Evolutionary conservation across 2,329 filamentous ascomycete genomes (phyloP), one percentile per base, ranked within the genome.

Genomic region (Cytospora schulzeri): DNA sequence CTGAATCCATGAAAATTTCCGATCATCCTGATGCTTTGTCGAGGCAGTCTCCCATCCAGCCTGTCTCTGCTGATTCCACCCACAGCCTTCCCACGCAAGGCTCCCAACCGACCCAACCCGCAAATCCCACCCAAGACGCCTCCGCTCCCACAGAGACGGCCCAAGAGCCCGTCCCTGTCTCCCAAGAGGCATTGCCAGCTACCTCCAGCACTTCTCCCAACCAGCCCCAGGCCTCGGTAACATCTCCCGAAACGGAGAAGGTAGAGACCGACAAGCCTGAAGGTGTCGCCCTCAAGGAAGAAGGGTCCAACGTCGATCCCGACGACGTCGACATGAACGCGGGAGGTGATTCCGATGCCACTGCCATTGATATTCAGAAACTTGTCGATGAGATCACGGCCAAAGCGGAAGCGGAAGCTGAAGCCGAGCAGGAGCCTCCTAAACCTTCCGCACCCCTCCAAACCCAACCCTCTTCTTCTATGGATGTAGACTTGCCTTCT

Each of bases 1-100:
- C 72, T 77, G 74, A 79, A 77, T 78, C 77, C 75, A 79, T 77
- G 73, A 72, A 74, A 73, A 71, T 74, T 75, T 73, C 78, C 73
- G 72, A 75, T 71, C 70, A 75, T 64, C 75, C 76, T 76, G 77
- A 76, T 73, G 72, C 72, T 70, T 59, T 70, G 63, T 68, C 70
- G 65, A 67, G 64, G 64, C 68, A 69, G 67, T 68, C 71, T 64
- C 63, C 68, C 50, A 66, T 66, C 68, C 68, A 64, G 57, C 68
- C 75, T 63, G 74, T 74, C 66, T 69, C 76, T 66, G 68, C 65
- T 62, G 68, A 63, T 64, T 56, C 66, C 53, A 64, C 63, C 66
- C 68, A 66, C 60, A 65, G 54, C 63, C 35, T 58, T 57, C 24
- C 65, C 61, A 60, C 55, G 48, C 45, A 55, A 63, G 62, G n/a